These are phyloP conservation scores for Melampsora larici-populina DNA, from an alignment of 1,284 basidiomycete genomes.

Conservation along the genomic window DNA sequence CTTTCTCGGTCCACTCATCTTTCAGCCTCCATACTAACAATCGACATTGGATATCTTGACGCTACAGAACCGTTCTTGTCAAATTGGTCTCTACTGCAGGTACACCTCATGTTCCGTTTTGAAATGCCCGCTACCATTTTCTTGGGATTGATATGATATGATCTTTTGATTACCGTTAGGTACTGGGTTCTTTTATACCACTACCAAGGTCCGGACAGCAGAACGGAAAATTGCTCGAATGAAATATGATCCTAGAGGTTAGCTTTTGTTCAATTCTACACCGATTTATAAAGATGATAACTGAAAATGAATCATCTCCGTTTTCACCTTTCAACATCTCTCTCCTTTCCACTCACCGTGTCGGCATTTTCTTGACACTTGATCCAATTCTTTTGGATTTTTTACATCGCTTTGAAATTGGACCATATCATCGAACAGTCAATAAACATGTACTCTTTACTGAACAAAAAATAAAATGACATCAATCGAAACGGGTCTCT, in stretches of 20 bases:
- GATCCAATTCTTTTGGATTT: neutral
- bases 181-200: slow-evolving; percentile 46
- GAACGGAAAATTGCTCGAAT: slow-evolving; percentile 45
- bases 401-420: neutral
- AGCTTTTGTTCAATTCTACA: neutral
- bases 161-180: neutral
- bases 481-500: too few species aligned
- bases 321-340: too few species aligned
- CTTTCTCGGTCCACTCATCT: neutral
- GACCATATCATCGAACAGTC: neutral
- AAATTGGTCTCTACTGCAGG: slow-evolving; percentile 38
- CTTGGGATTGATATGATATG: too few species aligned
- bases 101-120: neutral
- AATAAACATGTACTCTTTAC: slow-evolving; percentile 34
- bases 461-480: slow-evolving; percentile 39
- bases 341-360: neutral
- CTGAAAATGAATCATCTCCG: too few species aligned
- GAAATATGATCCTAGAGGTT: slow-evolving; percentile 45
- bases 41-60: neutral
- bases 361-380: neutral
- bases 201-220: slow-evolving; percentile 44
- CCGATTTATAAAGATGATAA: neutral
- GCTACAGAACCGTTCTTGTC: slow-evolving; percentile 23
- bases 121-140: neutral
- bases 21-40: neutral